Conservation (phyloP, 2,329 filamentous ascomycete genomes). For the Zymoseptoria ardabiliae region DNA sequence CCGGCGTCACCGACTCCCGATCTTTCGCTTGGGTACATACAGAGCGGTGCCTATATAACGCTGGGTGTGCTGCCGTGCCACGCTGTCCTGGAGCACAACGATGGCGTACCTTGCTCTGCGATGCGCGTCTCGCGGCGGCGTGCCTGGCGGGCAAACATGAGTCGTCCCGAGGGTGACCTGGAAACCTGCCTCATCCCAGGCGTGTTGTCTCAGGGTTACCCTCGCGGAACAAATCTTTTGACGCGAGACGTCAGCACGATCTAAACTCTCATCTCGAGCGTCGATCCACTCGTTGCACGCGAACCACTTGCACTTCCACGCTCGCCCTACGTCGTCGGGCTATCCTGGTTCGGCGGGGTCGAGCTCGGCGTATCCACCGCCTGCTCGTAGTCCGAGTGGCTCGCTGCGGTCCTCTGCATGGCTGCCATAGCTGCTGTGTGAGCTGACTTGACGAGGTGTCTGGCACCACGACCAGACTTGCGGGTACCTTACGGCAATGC, state of each 20-base stretch:
- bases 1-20: slow-evolving; percentile 6
- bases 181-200: not conserved
- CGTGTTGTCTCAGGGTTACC: not conserved
- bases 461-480: not conserved
- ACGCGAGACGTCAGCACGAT: slow-evolving; percentile 15
- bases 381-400: not conserved
- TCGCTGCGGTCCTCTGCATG: not conserved
- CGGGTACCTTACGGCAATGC: not conserved
- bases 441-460: not conserved
- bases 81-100: slow-evolving; percentile 5
- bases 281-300: slow-evolving; percentile 12
- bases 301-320: slow-evolving; percentile 14
- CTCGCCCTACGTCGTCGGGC: slow-evolving; percentile 9
- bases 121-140: slow-evolving; percentile 6
- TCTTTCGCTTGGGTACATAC: slow-evolving; percentile 12
- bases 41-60: slow-evolving; percentile 10
- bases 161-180: slow-evolving; percentile 3
- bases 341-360: slow-evolving; percentile 12
- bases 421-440: not conserved
- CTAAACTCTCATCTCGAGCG: slow-evolving; percentile 12
- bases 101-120: not conserved
- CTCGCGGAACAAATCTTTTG: not conserved
- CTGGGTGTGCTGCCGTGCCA: slow-evolving; percentile 6
- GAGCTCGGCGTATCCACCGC: slow-evolving; percentile 12
- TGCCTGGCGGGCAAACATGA: slow-evolving; percentile 10